Percentiles rank a stretch among this genome's conserved stretches.
These are phyloP conservation scores for Elasticomyces elasticus DNA, from an alignment of 495 filamentous ascomycete species.

Conservation along the genomic window DNA sequence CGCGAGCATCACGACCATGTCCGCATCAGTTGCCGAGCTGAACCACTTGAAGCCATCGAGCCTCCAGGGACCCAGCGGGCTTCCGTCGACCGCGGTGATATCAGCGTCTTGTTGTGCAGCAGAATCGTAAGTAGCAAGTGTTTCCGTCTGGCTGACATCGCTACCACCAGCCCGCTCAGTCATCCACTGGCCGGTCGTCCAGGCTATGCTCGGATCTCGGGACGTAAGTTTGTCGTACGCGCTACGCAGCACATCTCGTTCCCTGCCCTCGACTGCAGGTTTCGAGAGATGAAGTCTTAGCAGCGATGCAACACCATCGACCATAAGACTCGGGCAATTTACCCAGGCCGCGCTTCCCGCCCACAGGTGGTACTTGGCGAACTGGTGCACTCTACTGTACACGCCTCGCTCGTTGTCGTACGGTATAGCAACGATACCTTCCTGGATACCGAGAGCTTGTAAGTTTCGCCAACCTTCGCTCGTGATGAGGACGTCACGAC, in stretches of 20 bases:
- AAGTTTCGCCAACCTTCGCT: slow-evolving; percentile 49
- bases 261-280: slow-evolving; percentile 18
- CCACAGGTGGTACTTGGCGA: slow-evolving; percentile 55
- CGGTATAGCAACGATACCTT: slow-evolving; percentile 45
- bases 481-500: slow-evolving; percentile 40
- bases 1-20: slow-evolving; percentile 59
- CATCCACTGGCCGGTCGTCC: slow-evolving; percentile 82
- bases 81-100: slow-evolving; percentile 28
- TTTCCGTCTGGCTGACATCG: slow-evolving; percentile 64
- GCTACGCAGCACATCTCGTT: slow-evolving; percentile 39
- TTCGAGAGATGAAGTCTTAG: slow-evolving; percentile 42
- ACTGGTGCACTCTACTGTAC: slow-evolving; percentile 46
- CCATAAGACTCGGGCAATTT: slow-evolving; percentile 61
- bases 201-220: slow-evolving; percentile 47
- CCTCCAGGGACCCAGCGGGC: slow-evolving; percentile 47
- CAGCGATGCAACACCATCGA: slow-evolving; percentile 57
- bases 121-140: slow-evolving; percentile 38
- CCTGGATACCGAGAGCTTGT: slow-evolving; percentile 42
- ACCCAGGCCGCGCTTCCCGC: slow-evolving; percentile 50
- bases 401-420: slow-evolving; percentile 40
- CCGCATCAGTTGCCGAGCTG: slow-evolving; percentile 60
- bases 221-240: slow-evolving; percentile 45
- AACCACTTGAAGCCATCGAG: slow-evolving; percentile 71
- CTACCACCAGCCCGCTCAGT: slow-evolving; percentile 64
- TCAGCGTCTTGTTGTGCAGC: neutral